Base-by-base conservation (phyloP, 2,329 filamentous ascomycete species). In the Chaetomiaceae sp. region DNA sequence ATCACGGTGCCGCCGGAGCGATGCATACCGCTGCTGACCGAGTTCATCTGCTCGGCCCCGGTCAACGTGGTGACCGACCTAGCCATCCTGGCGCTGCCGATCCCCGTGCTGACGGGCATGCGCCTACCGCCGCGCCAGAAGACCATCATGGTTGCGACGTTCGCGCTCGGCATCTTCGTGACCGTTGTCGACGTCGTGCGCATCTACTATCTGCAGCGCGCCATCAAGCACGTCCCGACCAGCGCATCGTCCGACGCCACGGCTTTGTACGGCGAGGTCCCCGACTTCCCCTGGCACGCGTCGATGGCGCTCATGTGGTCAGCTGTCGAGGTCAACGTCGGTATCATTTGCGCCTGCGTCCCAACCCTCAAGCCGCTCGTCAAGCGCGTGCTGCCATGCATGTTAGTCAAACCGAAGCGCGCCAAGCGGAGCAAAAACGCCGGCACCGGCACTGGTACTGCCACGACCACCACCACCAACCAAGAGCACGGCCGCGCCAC, bases 261-360 rank as follows among this genome's bases (percentile, higher is more conserved):
- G 8, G 65, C 70, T 10, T 65, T 68, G 6, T 79, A 81, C 43
- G 77, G 76, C 7, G 70, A 69, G 35, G 72, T 73, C 35, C 58
- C 64, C 2, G 70, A 80, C 48, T 81, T 81, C 57, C 68, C 75
- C 45, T 87, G 80, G 82, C 89, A 91, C 60, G 86, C 87, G 1
- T 88, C 87, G 1, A 68, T 89, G 5, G 87, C 88, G 0, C 84
- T 94, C 60, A 91, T 95, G 86, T 97, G 90, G 91, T 91, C 86
- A 14, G 86, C 84, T 11, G 81, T 96, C 44, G 90, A 96, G 64
- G 88, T 95, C 60, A 93, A 95, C 55, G 73, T 94, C 1, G 90
- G 88, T 15, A 89, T 96, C 56, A 84, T 89, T 53, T 95, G 88
- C 60, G 90, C 86, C 34, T 95, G 89, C 58, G 86, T 96, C n/a